phyloP scores from a whole-genome alignment of 177 flowering plant genomes.

The Vitis hybrid region DNA sequence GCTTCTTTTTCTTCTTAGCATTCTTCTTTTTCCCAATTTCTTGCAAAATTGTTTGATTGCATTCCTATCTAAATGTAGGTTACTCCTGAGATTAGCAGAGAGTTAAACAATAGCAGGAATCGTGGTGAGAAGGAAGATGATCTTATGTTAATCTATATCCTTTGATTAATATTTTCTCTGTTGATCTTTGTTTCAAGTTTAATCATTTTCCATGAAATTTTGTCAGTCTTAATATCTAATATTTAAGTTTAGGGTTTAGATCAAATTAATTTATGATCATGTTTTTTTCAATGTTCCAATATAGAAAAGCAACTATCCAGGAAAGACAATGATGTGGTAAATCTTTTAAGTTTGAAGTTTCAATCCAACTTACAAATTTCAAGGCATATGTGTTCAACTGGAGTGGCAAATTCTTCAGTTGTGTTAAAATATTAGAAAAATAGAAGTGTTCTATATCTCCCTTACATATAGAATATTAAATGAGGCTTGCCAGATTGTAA shows the following conservation, averaged over 20 bases:
- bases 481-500: too few species aligned
- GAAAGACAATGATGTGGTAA: too few species aligned
- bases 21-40: neutral
- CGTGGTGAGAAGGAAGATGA: slow-evolving; percentile 87
- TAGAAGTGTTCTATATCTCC: too few species aligned
- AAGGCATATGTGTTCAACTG: too few species aligned
- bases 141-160: slow-evolving; percentile 75
- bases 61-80: slow-evolving; percentile 47
- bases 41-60: neutral
- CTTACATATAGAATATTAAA: too few species aligned
- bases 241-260: neutral
- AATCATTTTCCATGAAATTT: neutral
- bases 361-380: too few species aligned
- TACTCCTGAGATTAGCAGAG: slow-evolving; percentile 83
- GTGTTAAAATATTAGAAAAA: too few species aligned
- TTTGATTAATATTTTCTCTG: slow-evolving; percentile 23
- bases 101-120: slow-evolving; percentile 70
- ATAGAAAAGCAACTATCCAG: too few species aligned
- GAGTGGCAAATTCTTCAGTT: too few species aligned
- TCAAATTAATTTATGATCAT: neutral
- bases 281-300: too few species aligned
- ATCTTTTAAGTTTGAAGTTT: too few species aligned
- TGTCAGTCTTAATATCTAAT: neutral
- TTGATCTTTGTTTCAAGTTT: neutral
- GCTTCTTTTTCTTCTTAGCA: neutral